Conservation (phyloP, 306 rosid genomes). For the Fagus sylvatica region DNA sequence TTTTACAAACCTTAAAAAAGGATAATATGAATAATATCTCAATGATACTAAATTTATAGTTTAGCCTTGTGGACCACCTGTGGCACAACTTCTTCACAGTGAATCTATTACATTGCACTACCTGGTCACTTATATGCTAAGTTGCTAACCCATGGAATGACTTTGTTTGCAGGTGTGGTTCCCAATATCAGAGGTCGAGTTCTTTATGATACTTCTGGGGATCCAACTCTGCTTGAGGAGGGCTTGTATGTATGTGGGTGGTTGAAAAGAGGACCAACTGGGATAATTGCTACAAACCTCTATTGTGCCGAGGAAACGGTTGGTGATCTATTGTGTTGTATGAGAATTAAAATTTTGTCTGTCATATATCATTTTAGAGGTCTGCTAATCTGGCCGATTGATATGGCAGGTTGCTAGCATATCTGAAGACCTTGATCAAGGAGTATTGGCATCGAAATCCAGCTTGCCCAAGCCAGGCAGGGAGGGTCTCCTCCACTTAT, state of each 20-base stretch:
- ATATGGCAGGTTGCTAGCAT: constrained; percentile 71
- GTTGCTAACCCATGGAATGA: constrained; percentile 11
- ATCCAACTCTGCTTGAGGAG: constrained; percentile 50
- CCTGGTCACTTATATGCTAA: neutral
- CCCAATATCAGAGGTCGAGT: constrained; percentile 85
- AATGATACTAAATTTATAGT: neutral
- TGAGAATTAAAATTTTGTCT: neutral
- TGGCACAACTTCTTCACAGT: neutral
- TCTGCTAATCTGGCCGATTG: constrained; percentile 21
- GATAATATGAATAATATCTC: neutral
- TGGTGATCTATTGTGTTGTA: constrained; percentile 24
- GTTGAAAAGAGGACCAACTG: constrained; percentile 99
- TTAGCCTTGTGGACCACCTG: neutral
- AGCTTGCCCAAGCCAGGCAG: constrained; percentile 55
- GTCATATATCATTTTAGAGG: neutral
- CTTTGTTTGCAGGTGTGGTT: constrained; percentile 63
- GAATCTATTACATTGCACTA: neutral
- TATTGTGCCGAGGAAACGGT: constrained; percentile 93
- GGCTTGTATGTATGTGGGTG: constrained; percentile 94
- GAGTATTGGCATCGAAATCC: constrained; percentile 36
- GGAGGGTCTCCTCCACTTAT: constrained; percentile 67
- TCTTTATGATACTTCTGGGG: constrained; percentile 42
- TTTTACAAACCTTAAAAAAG: neutral
- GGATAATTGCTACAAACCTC: constrained; percentile 88
- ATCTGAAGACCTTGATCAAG: constrained; percentile 68